Base-by-base conservation (phyloP, 495 filamentous ascomycete genomes). In the Podospora australis region DNA sequence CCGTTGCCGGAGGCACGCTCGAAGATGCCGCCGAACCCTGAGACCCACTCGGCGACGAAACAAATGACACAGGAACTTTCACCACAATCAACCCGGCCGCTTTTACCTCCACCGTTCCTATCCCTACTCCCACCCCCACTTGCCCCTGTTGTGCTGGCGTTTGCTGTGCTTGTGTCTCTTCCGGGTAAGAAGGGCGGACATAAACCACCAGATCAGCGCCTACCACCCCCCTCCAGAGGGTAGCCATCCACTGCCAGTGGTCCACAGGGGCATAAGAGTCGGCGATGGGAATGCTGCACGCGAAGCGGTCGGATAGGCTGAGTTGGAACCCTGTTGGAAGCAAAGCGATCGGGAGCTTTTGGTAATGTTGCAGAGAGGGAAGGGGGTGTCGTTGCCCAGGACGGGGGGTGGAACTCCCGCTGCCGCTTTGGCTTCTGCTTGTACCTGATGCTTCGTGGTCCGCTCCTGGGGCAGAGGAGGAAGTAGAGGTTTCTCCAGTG, bases 201-300 rank as follows among this genome's bases (percentile, higher is more conserved):
- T 80, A 91, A 17, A 98, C 77, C 0, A 88, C 95, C 50, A 96
- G 72, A 67, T 98, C 92, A 0, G 90, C 79, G 0, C 88, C 90
- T 0, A 91, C 77, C 44, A 87, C 86, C 1, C 87, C 86, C 1
- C 90, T 83, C 91, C 91, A 98, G 2, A 96, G 75, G 42, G 87
- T 92, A 22, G 91, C 92, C 73, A 91, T 88, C 92, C 92, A 96
- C 66, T 96, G 89, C 92, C 92, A 98, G 62, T 98, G 92, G 58
- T 98, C 89, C 23, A 87, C 71, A 0, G 87, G 82, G 1, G 78
- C 77, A 61, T 95, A 95, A 2, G 79, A 71, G 54, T 96, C 90
- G 9, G 72, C 67, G 40, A 95, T 86, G 6, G 84, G 84, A 9
- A 90, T 79, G 13, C 73, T 68, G 42, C 74, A 78, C 0, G 90